Conservation (phyloP, 805 yeast genomes). For the Myxozyma neotropica region DNA sequence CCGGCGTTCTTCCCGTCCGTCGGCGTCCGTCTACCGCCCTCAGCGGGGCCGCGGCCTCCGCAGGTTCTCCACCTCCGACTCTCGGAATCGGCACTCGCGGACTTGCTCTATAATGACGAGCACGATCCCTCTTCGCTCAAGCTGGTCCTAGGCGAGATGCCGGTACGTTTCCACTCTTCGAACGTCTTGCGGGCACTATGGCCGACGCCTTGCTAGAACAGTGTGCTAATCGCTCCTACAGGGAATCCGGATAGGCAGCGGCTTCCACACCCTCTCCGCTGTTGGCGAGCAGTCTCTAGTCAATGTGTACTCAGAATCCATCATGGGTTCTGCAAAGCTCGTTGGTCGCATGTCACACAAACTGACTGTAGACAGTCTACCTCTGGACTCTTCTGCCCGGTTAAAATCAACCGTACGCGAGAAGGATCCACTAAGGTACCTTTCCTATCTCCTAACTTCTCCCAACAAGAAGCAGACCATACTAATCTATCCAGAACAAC, state of each 20-base stretch:
- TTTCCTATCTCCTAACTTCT: background rate
- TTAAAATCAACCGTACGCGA: conserved; percentile 22
- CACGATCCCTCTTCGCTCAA: conserved; percentile 20
- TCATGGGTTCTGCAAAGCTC: background rate
- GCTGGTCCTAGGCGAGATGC: conserved; percentile 25
- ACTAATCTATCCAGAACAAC: conserved; percentile 4
- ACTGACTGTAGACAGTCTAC: conserved; percentile 31
- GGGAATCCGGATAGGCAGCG: conserved; percentile 24
- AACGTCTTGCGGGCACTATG: too few species aligned
- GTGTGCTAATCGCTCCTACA: background rate
- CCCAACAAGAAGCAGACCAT: background rate
- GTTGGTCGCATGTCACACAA: conserved; percentile 37
- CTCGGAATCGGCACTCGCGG: conserved; percentile 23
- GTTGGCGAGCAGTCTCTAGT: conserved; percentile 19
- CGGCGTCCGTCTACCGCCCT: conserved; percentile 13
- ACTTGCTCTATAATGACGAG: conserved; percentile 13
- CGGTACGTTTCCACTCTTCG: conserved; percentile 15
- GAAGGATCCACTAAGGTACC: conserved; percentile 20
- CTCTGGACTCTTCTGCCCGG: conserved; percentile 32
- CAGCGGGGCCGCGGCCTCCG: conserved; percentile 1
- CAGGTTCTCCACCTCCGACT: conserved; percentile 28
- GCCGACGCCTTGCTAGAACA: background rate
- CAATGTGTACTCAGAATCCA: conserved; percentile 11
- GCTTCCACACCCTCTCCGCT: conserved; percentile 14
- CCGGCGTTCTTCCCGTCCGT: conserved; percentile 17